Base-by-base conservation (phyloP, 2,329 filamentous ascomycete species). In the Epichloe gansuensis region DNA sequence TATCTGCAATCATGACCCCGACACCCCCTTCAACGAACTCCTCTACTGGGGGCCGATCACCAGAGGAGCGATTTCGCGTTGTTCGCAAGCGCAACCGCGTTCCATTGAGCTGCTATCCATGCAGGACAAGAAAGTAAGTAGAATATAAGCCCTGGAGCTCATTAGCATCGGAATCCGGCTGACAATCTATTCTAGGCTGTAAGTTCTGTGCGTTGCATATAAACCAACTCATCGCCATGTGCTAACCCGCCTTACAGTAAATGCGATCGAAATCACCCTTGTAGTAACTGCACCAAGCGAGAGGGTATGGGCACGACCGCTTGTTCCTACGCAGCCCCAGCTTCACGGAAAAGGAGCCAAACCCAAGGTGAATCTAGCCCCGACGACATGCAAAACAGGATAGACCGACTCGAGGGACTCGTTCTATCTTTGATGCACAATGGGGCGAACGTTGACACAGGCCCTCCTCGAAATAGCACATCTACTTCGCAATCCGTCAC, bases 301-400 rank as follows among this genome's bases (percentile, higher is more conserved):
- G 87, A 94, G 69, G 84, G 91, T 61, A 83, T 82, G 58, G 87
- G 90, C 67, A 83, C 85, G 13, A 71, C 77, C 51, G 85, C 87
- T 53, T 97, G 91, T 71, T 86, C 85, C 58, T 97, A 96, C 73
- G 89, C 89, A 46, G 77, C 82, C 49, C 84, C 81, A 39, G 68
- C 74, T 35, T 73, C 72, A 50, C 80, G 88, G 60, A 93, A 88
- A 69, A 94, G 88, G 75, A 82, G 73, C 63, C 79, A 84, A 67
- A 78, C 71, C 70, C 80, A 70, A 75, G 77, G 66, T 54, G 69
- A 76, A 60, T 70, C 76, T 51, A 81, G 69, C 60, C 89, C 91
- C 48, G 90, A 95, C 76, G 91, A 96, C 69, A 96, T 97, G 91
- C 91, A 97, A 72, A 95, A 94, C 65, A 86, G 93, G 66, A 97